These are phyloP conservation scores for Coffea eugenioides DNA, from an alignment of 257 asterid genomes.

Conservation along the genomic window DNA sequence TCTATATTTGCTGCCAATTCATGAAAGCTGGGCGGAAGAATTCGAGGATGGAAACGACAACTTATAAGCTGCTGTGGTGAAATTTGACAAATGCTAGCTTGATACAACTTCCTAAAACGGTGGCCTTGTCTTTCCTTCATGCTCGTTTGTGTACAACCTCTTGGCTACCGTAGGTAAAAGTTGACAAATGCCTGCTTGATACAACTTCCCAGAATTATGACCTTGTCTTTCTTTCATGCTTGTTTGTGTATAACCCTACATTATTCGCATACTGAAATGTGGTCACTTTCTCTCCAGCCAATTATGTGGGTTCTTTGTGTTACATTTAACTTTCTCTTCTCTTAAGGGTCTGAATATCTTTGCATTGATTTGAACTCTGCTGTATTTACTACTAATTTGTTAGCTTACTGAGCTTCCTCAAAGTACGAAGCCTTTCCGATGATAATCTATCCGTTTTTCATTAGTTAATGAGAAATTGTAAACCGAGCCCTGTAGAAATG, in stretches of 20 bases:
- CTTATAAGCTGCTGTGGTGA: background rate
- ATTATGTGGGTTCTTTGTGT: background rate
- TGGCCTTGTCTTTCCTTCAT: background rate
- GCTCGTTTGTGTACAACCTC: background rate
- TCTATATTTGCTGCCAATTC: background rate
- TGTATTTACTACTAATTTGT: background rate
- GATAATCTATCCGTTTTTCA: background rate
- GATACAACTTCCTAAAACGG: background rate
- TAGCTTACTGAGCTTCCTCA: slow-evolving; percentile 15
- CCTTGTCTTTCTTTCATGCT: slow-evolving; percentile 2
- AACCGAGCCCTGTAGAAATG: slow-evolving; percentile 16
- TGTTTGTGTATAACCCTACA: background rate
- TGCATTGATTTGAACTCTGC: background rate
- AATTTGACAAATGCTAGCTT: slow-evolving; percentile 3
- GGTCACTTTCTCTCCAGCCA: slow-evolving; percentile 10
- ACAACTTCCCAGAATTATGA: slow-evolving; percentile 6
- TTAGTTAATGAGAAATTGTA: background rate
- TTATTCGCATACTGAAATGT: background rate
- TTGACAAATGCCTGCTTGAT: slow-evolving; percentile 2
- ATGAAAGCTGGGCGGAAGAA: background rate
- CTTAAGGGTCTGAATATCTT: background rate
- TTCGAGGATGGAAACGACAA: slow-evolving; percentile 6
- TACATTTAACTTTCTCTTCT: background rate
- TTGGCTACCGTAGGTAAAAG: background rate
- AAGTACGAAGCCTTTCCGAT: slow-evolving; percentile 16